These are phyloP conservation scores for Moniliophthora roreri DNA, from an alignment of 1,284 basidiomycete genomes.

Conservation along the genomic window DNA sequence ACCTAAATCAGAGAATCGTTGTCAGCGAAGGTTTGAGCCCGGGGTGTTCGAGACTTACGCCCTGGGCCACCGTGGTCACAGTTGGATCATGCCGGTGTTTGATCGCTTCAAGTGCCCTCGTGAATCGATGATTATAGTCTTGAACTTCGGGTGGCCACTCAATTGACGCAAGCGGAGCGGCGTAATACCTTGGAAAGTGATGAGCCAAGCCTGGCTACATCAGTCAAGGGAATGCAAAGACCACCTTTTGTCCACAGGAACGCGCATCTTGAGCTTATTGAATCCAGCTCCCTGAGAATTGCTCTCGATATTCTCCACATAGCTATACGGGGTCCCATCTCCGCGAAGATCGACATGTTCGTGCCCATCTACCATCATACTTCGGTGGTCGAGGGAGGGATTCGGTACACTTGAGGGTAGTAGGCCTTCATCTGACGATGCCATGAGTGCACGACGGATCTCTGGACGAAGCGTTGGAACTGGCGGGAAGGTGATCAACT, in stretches of 20 bases:
- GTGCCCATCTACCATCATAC: slow-evolving; percentile 27
- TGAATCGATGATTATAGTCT: slow-evolving; percentile 94
- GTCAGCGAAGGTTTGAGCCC: neutral
- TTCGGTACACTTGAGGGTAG: slow-evolving; percentile 74
- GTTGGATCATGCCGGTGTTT: slow-evolving; percentile 97
- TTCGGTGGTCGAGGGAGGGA: slow-evolving; percentile 49
- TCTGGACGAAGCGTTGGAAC: slow-evolving; percentile 63
- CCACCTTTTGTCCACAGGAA: slow-evolving; percentile 74
- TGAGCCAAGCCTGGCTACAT: slow-evolving; percentile 7
- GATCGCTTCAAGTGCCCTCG: slow-evolving; percentile 84
- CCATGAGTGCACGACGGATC: slow-evolving; percentile 68
- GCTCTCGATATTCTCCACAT: slow-evolving; percentile 26
- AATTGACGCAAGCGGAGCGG: slow-evolving; percentile 58
- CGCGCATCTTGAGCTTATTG: slow-evolving; percentile 63
- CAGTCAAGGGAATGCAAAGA: slow-evolving; percentile 13
- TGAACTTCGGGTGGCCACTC: slow-evolving; percentile 91
- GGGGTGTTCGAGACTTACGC: slow-evolving; percentile 36
- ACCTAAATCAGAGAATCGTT: neutral
- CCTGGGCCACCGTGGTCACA: slow-evolving; percentile 96
- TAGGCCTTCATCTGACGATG: slow-evolving; percentile 38
- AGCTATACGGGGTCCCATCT: slow-evolving; percentile 5
- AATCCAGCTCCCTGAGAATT: slow-evolving; percentile 39
- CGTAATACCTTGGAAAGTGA: slow-evolving; percentile 73
- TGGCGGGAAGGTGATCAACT: slow-evolving; percentile 83
- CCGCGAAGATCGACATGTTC: slow-evolving; percentile 2